Evolutionary conservation across 225 moss, liverwort and hornwort species (phyloP), one percentile per base, ranked within the genome.

Genomic region (Marchantia polymorpha): DNA sequence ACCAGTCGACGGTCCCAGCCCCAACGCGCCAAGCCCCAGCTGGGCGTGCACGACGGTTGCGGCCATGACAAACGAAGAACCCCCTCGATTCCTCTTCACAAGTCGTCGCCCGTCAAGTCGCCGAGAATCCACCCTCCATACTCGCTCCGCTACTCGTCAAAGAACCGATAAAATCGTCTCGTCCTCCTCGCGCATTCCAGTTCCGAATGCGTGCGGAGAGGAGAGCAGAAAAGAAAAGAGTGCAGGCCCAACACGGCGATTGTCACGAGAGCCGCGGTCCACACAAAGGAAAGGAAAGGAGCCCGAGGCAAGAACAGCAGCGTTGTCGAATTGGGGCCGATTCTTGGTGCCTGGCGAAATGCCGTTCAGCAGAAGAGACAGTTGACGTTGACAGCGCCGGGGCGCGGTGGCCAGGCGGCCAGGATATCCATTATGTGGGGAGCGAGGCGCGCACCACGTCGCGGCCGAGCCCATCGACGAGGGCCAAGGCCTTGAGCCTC

Each of bases 71-170:
- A 23, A 20, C 10, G 58, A 55, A 15, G 0, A 39, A 31, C 29
- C 46, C 27, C 54, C 51, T 22, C 26, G 50, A 7, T 52, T 58
- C 56, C 39, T 39, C 39, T 27, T 46, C 19, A 31, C 75, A 0
- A 75, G 0, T 59, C 1, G 19, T 27, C 75, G 4, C 29, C 29
- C 73, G n/a, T 74, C n/a, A 74, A 11, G 39, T 72, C 47, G 0
- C 23, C 25, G 55, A 14, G 39, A 75, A 58, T 75, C 75, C 75
- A 11, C 31, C 75, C 30, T 27, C 59, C 75, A 60, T 75, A 22
- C 58, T 75, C 30, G 17, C 31, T 27, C 58, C 29, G 58, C 75
- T 39, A 3, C 14, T 23, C n/a, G n/a, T n/a, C 5, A 52, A 31
- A 5, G 31, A 12, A 7, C 8, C 75, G 20, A 75, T 55, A 29